Base-by-base conservation (phyloP, 176 grass and related monocot genomes). In the Carex kokanica region DNA sequence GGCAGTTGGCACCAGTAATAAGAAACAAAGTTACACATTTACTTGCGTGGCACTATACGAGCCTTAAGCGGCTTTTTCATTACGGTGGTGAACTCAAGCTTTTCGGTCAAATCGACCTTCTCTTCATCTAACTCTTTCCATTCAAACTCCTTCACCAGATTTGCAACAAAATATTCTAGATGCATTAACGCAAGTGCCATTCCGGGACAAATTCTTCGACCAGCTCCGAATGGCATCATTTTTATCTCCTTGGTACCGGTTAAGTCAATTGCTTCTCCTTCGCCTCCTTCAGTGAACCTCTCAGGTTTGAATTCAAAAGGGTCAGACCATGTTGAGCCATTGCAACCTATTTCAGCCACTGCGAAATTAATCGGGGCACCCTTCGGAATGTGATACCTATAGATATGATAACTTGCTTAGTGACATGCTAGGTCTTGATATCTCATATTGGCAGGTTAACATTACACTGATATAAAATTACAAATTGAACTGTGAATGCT, bases 201-300 rank as follows among this genome's bases (percentile, higher is more conserved):
- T 7, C 86, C 86, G 1, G 67, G 80, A 24, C 86, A 87, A 29
- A 87, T 45, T 60, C 80, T 64, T 62, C 69, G 65, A 51, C 86
- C 86, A 5, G 56, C 80, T 10, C 86, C 81, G 4, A 88, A 88
- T 15, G 86, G 80, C 81, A 83, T 87, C 78, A 87, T 87, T 60
- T 54, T 74, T 41, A 82, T 87, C 78, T 87, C 85, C 65, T 72
- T 74, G 56, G 25, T 75, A 59, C 78, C 85, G 4, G 85, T 87
- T 61, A 87, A 43, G 29, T 82, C 85, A 56, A 87, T 53, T n/a
- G 67, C 81, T 64, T 68, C 82, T 18, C 81, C 87, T 31, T 80
- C 73, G 3, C 87, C 87, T 40, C 87, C 87, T 41, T 49, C 60
- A 36, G 69, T 66, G 47, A 88, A 84, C 70, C 87, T 78, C 34